Conservation (phyloP, 129 eudicot genomes). For the Gnaphalium uliginosum region DNA sequence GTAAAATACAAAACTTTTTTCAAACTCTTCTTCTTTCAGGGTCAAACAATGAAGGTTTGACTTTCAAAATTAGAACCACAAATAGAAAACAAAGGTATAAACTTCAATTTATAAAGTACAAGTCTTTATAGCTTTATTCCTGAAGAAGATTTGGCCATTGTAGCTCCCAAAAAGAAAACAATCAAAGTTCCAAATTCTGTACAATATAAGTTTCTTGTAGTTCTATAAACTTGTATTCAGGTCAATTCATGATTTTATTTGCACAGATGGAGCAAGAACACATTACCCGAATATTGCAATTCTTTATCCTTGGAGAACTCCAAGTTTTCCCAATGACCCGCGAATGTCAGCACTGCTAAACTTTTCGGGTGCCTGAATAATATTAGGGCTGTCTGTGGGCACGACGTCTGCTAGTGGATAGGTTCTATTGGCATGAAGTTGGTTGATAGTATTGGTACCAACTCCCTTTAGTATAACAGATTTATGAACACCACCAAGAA, state of each 20-base stretch:
- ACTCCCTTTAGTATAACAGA: conserved; percentile 76
- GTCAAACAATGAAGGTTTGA: conserved; percentile 18
- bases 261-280: conserved; percentile 20
- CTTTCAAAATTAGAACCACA: not conserved
- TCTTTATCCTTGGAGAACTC: conserved; percentile 44
- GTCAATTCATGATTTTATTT: not conserved
- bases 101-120: conserved; percentile 19
- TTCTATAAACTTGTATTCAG: conserved; percentile 14
- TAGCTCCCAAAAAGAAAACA: conserved; percentile 5
- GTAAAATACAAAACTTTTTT: conserved; percentile 4
- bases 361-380: conserved; percentile 52
- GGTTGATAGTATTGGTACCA: conserved; percentile 45
- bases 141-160: conserved; percentile 21
- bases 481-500: conserved; percentile 87
- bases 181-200: conserved; percentile 16
- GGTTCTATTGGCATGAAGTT: conserved; percentile 68
- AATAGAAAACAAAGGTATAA: conserved; percentile 4
- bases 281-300: not conserved
- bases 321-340: conserved; percentile 46
- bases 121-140: conserved; percentile 29
- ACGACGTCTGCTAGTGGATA: conserved; percentile 86
- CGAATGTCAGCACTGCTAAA: conserved; percentile 55
- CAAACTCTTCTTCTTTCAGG: not conserved
- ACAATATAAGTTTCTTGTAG: conserved; percentile 15
- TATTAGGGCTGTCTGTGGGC: conserved; percentile 65